phyloP scores from a whole-genome alignment of 305 asterid genomes.

The Fraxinus latifolia region DNA sequence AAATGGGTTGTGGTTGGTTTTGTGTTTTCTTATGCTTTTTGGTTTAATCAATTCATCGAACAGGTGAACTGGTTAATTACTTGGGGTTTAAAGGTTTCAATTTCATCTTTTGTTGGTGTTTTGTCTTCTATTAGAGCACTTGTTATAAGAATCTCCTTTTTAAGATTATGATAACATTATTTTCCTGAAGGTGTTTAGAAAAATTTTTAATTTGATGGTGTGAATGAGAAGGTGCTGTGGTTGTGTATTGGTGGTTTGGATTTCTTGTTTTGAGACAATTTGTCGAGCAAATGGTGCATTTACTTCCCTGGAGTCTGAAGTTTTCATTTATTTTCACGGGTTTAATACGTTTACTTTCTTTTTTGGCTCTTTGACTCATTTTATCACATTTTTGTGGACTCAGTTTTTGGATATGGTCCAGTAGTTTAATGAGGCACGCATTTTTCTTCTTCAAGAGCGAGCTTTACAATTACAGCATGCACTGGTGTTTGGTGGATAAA shows the following conservation, averaged over 20 bases:
- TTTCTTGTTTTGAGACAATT: neutral
- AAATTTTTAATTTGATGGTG: neutral
- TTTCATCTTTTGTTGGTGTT: neutral
- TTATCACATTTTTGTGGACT: neutral
- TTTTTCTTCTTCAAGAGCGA: neutral
- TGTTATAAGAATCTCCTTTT: neutral
- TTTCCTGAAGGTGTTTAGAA: neutral
- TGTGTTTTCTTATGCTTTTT: neutral
- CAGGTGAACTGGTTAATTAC: slow-evolving; percentile 11
- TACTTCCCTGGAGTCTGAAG: neutral
- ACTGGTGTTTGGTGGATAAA: neutral
- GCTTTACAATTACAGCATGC: neutral
- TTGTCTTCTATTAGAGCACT: neutral
- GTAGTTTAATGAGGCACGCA: neutral
- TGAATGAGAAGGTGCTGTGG: neutral
- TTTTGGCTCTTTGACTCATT: neutral
- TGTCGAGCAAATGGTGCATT: neutral
- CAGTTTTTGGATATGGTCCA: neutral
- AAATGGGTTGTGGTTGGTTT: neutral
- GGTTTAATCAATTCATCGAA: slow-evolving; percentile 38
- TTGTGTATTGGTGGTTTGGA: neutral
- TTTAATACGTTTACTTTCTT: neutral
- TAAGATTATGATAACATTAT: neutral
- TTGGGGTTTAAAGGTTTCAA: neutral
- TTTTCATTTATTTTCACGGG: neutral